Evolutionary conservation across 352 stramenopile species (phyloP).

Genomic region (Phytophthora litchii): DNA sequence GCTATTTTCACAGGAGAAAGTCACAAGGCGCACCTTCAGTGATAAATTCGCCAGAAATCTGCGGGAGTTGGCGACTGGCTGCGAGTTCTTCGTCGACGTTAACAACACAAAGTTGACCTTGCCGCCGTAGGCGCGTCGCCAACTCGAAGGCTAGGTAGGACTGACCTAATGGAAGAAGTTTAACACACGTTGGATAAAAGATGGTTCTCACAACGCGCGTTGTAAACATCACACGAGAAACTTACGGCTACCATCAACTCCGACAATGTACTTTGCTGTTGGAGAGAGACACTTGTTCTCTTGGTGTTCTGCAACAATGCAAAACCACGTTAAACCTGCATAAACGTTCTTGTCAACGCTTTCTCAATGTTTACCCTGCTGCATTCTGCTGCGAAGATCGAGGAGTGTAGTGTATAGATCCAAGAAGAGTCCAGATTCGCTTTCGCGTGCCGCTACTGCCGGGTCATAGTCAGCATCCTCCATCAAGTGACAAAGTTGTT

Average conservation of each 20-base stretch:
- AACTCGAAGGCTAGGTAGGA: conserved; percentile 67
- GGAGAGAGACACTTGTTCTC: conserved; percentile 45
- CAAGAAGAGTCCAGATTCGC: conserved; percentile 67
- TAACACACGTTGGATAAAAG: neutral
- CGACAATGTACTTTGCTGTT: conserved; percentile 55
- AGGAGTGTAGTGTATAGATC: conserved; percentile 52
- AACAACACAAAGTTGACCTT: conserved; percentile 51
- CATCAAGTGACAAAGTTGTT: conserved; percentile 53
- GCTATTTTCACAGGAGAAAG: neutral
- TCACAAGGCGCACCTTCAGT: conserved; percentile 37
- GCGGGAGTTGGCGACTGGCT: conserved; percentile 54
- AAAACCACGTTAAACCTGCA: neutral
- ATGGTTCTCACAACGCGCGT: no score
- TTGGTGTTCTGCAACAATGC: conserved; percentile 38
- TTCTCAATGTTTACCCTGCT: conserved; percentile 19
- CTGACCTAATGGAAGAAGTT: conserved; percentile 42
- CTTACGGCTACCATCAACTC: conserved; percentile 75
- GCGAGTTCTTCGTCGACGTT: conserved; percentile 55
- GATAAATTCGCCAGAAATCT: conserved; percentile 69
- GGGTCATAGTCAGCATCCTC: conserved; percentile 65
- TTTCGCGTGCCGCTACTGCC: conserved; percentile 56
- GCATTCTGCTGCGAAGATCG: conserved; percentile 40
- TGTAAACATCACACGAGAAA: neutral
- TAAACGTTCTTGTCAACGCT: neutral
- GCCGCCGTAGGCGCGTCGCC: conserved; percentile 46